phyloP scores from a whole-genome alignment of 176 grass and related monocot species.

The Ensete ventricosum region DNA sequence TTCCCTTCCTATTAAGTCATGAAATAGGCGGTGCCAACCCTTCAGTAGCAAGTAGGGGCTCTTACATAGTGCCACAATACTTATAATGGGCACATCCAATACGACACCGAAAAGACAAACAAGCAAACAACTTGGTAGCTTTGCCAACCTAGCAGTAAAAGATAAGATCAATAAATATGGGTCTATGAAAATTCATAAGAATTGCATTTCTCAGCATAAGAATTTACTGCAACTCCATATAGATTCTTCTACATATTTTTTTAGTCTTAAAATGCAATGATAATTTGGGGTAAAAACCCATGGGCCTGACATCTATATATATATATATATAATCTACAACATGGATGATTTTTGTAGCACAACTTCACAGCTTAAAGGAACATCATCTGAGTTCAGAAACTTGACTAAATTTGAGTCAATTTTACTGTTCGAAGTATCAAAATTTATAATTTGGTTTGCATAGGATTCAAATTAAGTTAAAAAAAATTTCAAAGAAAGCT shows the following conservation, averaged over 20 bases:
- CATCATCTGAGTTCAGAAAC: neutral
- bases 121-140: constrained; percentile 43
- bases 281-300: no score
- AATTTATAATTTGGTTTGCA: neutral
- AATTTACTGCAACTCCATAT: neutral
- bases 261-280: no score
- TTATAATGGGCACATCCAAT: constrained; percentile 64
- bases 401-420: neutral
- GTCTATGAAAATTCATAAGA: neutral
- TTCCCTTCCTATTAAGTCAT: constrained; percentile 80
- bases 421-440: neutral
- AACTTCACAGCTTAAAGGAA: neutral
- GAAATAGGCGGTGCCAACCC: constrained; percentile 77
- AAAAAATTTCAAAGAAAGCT: no score
- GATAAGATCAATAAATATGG: neutral
- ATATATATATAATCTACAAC: no score
- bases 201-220: neutral
- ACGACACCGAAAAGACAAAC: constrained; percentile 43
- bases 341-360: no score
- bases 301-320: neutral
- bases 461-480: neutral
- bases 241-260: no score
- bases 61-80: constrained; percentile 65
- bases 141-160: constrained; percentile 37
- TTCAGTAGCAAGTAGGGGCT: constrained; percentile 71